Conservation (phyloP, 2,329 filamentous ascomycete genomes). For the Xylariales sp. region DNA sequence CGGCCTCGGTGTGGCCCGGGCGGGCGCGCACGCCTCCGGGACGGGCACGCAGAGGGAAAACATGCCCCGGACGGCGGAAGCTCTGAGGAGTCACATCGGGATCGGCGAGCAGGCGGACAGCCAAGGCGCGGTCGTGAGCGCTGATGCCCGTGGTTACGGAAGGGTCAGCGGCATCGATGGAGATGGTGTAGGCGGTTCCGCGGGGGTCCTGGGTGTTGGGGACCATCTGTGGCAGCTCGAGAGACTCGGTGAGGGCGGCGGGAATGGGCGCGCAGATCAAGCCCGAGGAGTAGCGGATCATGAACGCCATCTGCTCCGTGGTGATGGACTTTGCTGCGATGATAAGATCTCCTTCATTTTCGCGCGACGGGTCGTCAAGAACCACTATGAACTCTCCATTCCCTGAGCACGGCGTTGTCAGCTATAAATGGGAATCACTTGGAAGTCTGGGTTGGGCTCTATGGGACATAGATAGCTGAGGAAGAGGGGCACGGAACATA, state of each 20-base stretch:
- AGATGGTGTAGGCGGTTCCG: slow-evolving; percentile 88
- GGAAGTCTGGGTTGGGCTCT: slow-evolving; percentile 9
- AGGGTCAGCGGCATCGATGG: slow-evolving; percentile 72
- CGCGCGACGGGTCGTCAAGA: slow-evolving; percentile 84
- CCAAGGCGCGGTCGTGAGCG: slow-evolving; percentile 80
- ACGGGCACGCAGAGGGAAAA: slow-evolving; percentile 77
- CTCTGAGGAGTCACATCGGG: slow-evolving; percentile 48
- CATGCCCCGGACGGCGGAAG: slow-evolving; percentile 83
- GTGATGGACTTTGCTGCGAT: slow-evolving; percentile 85
- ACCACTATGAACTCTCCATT: slow-evolving; percentile 93
- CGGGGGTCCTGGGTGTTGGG: slow-evolving; percentile 70
- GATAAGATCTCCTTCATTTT: slow-evolving; percentile 98
- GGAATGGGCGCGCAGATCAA: slow-evolving; percentile 86
- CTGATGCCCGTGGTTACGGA: slow-evolving; percentile 84
- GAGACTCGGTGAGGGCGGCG: slow-evolving; percentile 60
- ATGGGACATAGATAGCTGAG: slow-evolving; percentile 6
- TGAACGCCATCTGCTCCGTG: slow-evolving; percentile 88
- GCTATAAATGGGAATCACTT: slow-evolving; percentile 7
- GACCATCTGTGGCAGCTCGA: slow-evolving; percentile 90
- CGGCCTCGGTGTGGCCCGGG: slow-evolving; percentile 88
- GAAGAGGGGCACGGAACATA: slow-evolving; percentile 32
- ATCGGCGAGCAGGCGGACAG: slow-evolving; percentile 73
- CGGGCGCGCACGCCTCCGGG: slow-evolving; percentile 77
- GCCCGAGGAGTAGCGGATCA: slow-evolving; percentile 87
- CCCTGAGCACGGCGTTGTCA: slow-evolving; percentile 35